Evolutionary conservation across 441 rosid species (phyloP).

Genomic region (Populus hybrid): DNA sequence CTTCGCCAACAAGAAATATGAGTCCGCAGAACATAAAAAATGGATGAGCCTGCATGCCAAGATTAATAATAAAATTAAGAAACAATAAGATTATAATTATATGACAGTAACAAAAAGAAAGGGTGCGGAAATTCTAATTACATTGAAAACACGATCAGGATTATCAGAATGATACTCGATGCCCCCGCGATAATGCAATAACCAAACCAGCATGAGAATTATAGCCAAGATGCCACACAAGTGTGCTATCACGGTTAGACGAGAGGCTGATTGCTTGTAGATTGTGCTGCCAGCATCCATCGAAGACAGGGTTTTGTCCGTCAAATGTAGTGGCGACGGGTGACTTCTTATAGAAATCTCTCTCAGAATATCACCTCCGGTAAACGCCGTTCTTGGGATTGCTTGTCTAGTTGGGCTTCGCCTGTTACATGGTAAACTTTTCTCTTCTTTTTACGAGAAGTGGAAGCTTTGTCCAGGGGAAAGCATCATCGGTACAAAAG

Average conservation of each 20-base stretch:
- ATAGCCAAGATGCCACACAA: conserved; percentile 58
- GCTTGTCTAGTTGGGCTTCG: conserved; percentile 46
- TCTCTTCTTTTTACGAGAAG: too few species aligned
- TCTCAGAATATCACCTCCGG: background rate
- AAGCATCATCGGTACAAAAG: conserved; percentile 18
- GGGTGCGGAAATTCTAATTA: conserved; percentile 21
- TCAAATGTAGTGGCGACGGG: background rate
- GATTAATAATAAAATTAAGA: background rate
- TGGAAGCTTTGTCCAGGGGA: conserved; percentile 28
- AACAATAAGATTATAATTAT: background rate
- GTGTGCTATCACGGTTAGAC: conserved; percentile 55
- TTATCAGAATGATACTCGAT: conserved; percentile 63
- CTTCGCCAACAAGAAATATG: conserved; percentile 78
- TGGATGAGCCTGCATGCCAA: conserved; percentile 66
- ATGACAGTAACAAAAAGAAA: background rate
- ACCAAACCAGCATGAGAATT: conserved; percentile 79
- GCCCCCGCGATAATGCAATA: conserved; percentile 79
- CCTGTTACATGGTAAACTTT: background rate
- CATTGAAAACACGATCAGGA: conserved; percentile 66
- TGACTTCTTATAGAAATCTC: background rate
- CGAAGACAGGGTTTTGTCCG: background rate
- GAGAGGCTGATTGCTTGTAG: conserved; percentile 42
- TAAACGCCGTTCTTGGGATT: conserved; percentile 6
- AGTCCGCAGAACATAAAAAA: conserved; percentile 82
- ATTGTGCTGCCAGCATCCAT: background rate